Base-by-base conservation (phyloP, 2,329 filamentous ascomycete species). In the Hymenoscyphus infarciens region DNA sequence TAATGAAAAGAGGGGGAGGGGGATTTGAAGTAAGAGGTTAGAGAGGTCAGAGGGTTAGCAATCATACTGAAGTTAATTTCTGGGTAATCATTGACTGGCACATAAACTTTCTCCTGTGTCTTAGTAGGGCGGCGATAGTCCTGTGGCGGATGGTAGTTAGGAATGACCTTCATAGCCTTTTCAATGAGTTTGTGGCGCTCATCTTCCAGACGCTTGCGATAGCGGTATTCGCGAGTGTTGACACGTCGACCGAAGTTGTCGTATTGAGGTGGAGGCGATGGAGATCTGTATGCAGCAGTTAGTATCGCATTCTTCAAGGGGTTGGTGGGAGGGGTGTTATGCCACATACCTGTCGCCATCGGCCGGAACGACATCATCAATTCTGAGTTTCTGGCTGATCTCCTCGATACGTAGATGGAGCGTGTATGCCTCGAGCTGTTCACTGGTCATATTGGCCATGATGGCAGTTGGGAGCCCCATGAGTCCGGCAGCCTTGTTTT, bases 31-130 rank as follows among this genome's bases (percentile, higher is more conserved):
- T 49, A 73, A 52, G 75, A 74, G 75, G 79, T 90, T 88, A 90
- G 87, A 85, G 83, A 78, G 82, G 87, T 90, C 89, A 88, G 87
- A 92, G 92, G 92, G 92, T 97, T 97, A 97, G 93, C 89, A 93
- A 95, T 94, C 94, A 94, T 97, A 99, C 95, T 99, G 92, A 99
- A 99, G 89, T 99, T 99, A 88, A 99, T 98, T 80, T 99, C 95
- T 84, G 95, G 95, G 79, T 99, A 99, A 80, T 99, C 95, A 87
- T 99, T 99, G 82, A 99, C 95, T 77, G 95, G 95, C 78, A 99
- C 95, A 78, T 99, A 99, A 90, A 99, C 96, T 85, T 99, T 99
- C 85, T 99, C 95, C 81, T 99, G 95, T 76, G 95, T 99, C 90
- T 99, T 99, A 77, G 94, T 98, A 67, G 95, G 95, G 74, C 95